A percentile compares a stretch with the other conserved stretches of the same genome.
phyloP scores from a whole-genome alignment of 2,329 filamentous ascomycete species.

The Xylaria multiplex region DNA sequence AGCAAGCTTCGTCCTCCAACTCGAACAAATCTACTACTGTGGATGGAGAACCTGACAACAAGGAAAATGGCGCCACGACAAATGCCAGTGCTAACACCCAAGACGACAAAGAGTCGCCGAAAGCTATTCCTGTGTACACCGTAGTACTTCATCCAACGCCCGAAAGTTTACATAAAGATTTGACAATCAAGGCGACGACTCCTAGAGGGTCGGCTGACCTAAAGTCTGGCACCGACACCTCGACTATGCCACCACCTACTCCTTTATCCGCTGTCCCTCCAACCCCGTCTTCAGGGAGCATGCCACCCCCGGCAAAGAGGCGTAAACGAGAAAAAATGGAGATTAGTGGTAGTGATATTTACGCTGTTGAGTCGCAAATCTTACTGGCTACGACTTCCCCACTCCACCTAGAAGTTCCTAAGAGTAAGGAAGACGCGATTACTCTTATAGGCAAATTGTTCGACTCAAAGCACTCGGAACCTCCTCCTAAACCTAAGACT shows the following conservation, averaged over 20 bases:
- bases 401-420: conserved; percentile 80
- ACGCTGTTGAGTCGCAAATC: conserved; percentile 80
- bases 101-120: conserved; percentile 58
- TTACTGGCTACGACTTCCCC: conserved; percentile 78
- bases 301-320: conserved; percentile 71
- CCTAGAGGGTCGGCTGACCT: conserved; percentile 60
- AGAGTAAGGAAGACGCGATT: conserved; percentile 74
- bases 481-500: conserved; percentile 84
- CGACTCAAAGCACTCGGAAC: conserved; percentile 80
- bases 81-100: conserved; percentile 58
- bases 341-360: conserved; percentile 77
- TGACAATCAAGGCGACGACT: conserved; percentile 79
- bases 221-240: conserved; percentile 46
- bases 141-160: conserved; percentile 87
- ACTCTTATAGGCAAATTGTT: conserved; percentile 75
- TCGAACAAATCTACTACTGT: conserved; percentile 54
- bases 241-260: conserved; percentile 72
- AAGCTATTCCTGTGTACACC: conserved; percentile 76
- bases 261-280: conserved; percentile 68
- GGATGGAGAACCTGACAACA: conserved; percentile 59
- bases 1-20: conserved; percentile 41
- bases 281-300: conserved; percentile 68
- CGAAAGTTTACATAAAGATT: conserved; percentile 77
- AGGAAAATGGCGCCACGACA: conserved; percentile 67
- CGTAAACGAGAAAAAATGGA: conserved; percentile 78